Base-by-base conservation (phyloP, 495 filamentous ascomycete species). In the Talaromyces trachyspermus region DNA sequence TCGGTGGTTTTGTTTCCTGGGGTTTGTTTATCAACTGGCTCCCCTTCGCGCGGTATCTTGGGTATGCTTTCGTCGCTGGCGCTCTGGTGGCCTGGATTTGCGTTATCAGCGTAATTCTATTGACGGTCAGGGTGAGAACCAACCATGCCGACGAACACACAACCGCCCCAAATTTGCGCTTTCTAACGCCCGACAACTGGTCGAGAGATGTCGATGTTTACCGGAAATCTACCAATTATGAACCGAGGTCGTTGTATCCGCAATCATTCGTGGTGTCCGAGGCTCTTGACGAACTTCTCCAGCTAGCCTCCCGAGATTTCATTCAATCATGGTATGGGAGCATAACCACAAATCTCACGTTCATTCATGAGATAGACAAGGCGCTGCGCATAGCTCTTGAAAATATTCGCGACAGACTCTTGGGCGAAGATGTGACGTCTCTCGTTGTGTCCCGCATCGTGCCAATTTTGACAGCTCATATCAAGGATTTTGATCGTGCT, bases 401-500 rank as follows among this genome's bases (percentile, higher is more conserved):
- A 30, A 77, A 74, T 39, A 68, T 97, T 33, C 74, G 77, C 38
- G 82, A 87, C 54, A 74, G 85, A 49, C 57, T 95, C 12, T 67
- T 82, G 33, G 69, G 74, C 10, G 66, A 87, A 48, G 94, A 99
- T 63, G 57, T 95, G 17, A 81, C 90, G 38, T 88, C 90, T 43
- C 64, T 94, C 39, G 68, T 85, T 17, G 86, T 90, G 6, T 87
- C 83, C 39, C 78, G 85, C 15, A 75, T 97, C 33, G 81, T 95
- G 39, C 94, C 94, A 17, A 80, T 95, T 46, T 57, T 99, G 48
- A 96, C 92, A n/a, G 74, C 79, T 4, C 94, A 99, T 61, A 78
- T 99, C 49, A 86, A 79, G 50, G 85, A 95, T 49, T 95, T 95
- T 56, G 88, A 88, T 55, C 79, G 94, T 37, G 94, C 94, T 8